Conservation (phyloP, 768 basidiomycete species). For the Boletus tomentosulus region DNA sequence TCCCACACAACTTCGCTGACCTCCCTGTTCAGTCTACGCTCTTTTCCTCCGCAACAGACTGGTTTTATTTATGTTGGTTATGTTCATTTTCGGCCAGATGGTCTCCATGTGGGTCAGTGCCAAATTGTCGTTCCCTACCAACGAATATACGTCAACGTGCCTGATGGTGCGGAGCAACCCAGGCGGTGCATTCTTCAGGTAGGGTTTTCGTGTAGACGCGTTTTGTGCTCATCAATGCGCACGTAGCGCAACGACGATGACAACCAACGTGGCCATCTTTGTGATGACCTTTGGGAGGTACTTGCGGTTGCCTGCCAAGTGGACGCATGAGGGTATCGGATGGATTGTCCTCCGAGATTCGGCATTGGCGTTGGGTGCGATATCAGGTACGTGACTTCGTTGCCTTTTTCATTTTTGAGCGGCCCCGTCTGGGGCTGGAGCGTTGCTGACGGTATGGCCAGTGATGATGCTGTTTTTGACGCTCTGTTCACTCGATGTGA, state of each 20-base stretch:
- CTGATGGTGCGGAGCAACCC: conserved; percentile 7
- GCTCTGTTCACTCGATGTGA: conserved; percentile 7
- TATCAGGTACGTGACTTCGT: not conserved
- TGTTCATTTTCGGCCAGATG: conserved; percentile 9
- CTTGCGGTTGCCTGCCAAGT: conserved; percentile 6
- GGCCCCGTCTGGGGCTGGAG: too few relatives aligned
- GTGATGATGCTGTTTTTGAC: conserved; percentile 16
- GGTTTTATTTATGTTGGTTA: conserved; percentile 6
- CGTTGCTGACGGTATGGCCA: not conserved
- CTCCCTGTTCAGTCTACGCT: conserved; percentile 12
- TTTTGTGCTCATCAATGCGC: not conserved
- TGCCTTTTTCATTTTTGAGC: too few relatives aligned
- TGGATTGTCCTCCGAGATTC: conserved; percentile 14
- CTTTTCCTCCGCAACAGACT: conserved; percentile 7
- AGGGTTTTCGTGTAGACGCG: not conserved
- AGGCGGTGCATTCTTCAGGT: conserved; percentile 18
- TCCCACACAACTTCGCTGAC: not conserved
- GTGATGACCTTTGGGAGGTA: conserved; percentile 16
- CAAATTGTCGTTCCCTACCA: conserved; percentile 1
- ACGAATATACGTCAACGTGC: conserved; percentile 12
- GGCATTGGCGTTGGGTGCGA: not conserved
- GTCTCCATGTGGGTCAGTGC: conserved; percentile 18
- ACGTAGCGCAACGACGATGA: conserved; percentile 16
- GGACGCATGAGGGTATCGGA: conserved; percentile 2
- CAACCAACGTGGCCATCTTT: conserved; percentile 6